These are phyloP conservation scores for Citrus mangshanensis DNA, from an alignment of 345 rosid genomes.

Conservation along the genomic window DNA sequence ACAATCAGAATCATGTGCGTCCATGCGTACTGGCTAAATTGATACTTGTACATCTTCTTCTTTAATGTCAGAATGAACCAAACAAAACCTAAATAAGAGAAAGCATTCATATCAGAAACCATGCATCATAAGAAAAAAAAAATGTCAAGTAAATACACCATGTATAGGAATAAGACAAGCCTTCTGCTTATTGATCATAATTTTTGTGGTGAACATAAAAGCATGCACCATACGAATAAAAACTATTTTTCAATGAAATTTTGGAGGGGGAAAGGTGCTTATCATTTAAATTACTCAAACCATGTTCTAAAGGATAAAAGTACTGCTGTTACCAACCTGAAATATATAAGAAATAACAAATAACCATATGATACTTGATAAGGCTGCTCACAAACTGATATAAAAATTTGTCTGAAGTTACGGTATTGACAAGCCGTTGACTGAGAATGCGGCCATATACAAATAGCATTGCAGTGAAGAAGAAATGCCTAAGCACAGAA, in stretches of 20 bases:
- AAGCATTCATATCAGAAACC: background rate
- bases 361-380: conserved; percentile 88
- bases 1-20: conserved; percentile 97
- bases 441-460: conserved; percentile 94
- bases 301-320: conserved; percentile 2
- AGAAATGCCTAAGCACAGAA: conserved; percentile 73
- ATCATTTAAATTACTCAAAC: background rate
- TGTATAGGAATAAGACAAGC: background rate
- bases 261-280: background rate
- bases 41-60: conserved; percentile 99
- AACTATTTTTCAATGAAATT: background rate
- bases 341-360: conserved; percentile 83
- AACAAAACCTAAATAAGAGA: conserved; percentile 68
- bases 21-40: conserved; percentile 99
- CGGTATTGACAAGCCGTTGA: conserved; percentile 87
- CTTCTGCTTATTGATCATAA: background rate
- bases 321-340: conserved; percentile 52
- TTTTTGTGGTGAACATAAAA: background rate
- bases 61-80: conserved; percentile 97
- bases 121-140: background rate
- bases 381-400: conserved; percentile 75
- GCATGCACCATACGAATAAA: background rate
- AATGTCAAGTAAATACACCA: background rate
- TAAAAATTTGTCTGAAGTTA: conserved; percentile 74
- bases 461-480: conserved; percentile 95